These are phyloP conservation scores for Simplicillium aogashimaense DNA, from an alignment of 2,329 filamentous ascomycete species.

Conservation along the genomic window DNA sequence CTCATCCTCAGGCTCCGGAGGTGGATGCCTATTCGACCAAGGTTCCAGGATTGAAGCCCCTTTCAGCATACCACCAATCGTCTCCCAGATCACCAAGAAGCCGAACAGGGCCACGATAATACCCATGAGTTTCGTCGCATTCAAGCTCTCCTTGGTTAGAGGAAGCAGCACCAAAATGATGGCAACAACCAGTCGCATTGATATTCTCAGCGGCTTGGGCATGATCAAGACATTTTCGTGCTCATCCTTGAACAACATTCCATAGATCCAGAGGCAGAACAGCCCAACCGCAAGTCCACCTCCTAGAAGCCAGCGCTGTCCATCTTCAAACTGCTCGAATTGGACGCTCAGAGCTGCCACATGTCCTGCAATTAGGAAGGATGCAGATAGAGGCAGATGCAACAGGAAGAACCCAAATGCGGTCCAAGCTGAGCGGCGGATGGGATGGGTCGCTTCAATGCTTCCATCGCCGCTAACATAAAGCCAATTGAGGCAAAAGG, in stretches of 20 bases:
- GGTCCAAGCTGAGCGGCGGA: conserved; percentile 31
- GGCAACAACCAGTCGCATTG: conserved; percentile 20
- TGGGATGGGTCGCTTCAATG: conserved; percentile 29
- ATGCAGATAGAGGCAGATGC: conserved; percentile 33
- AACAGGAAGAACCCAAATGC: conserved; percentile 34
- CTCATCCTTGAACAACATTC: conserved; percentile 27
- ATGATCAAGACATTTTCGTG: conserved; percentile 23
- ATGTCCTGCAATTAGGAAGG: conserved; percentile 36
- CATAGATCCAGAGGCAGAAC: conserved; percentile 31
- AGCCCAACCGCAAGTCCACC: conserved; percentile 33
- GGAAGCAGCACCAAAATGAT: conserved; percentile 24
- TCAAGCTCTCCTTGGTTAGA: conserved; percentile 19
- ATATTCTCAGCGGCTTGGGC: conserved; percentile 21
- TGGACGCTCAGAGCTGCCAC: conserved; percentile 29
- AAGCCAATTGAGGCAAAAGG: conserved; percentile 39
- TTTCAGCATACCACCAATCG: conserved; percentile 22
- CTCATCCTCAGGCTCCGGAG: conserved; percentile 6
- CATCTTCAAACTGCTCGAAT: conserved; percentile 26
- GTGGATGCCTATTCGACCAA: conserved; percentile 18
- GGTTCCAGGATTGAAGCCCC: conserved; percentile 21
- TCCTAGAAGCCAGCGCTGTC: conserved; percentile 36
- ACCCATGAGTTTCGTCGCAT: conserved; percentile 24
- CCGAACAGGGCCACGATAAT: conserved; percentile 32
- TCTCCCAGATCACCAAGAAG: conserved; percentile 33
- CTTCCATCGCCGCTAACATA: conserved; percentile 38